Conservation (phyloP, 306 rosid species). For the Rosa lucieae region DNA sequence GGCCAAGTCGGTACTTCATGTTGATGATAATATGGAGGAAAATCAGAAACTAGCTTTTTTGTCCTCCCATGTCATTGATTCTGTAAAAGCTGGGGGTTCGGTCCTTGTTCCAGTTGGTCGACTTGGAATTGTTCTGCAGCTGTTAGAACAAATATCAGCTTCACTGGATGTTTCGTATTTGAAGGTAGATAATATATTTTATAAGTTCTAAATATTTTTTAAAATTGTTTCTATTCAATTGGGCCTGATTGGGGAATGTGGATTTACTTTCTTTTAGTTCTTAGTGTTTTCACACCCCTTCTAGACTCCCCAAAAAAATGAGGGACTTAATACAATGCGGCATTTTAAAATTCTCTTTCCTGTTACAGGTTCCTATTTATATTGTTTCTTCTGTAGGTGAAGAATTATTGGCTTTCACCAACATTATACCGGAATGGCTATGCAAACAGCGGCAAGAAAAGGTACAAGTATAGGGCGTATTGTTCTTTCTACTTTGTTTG, state of each 20-base stretch:
- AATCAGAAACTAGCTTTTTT: slow-evolving; percentile 57
- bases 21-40: slow-evolving; percentile 61
- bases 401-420: slow-evolving; percentile 68
- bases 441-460: slow-evolving; percentile 68
- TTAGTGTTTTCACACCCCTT: neutral
- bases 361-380: slow-evolving; percentile 78
- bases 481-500: slow-evolving; percentile 22
- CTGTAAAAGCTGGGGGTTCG: slow-evolving; percentile 73
- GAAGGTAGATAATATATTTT: slow-evolving; percentile 44
- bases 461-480: slow-evolving; percentile 37
- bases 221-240: neutral
- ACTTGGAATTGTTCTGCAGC: slow-evolving; percentile 65
- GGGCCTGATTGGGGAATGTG: neutral
- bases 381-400: slow-evolving; percentile 79
- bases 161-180: slow-evolving; percentile 52
- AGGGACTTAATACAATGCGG: neutral
- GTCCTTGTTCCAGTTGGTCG: slow-evolving; percentile 72
- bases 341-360: neutral
- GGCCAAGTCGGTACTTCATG: slow-evolving; percentile 30
- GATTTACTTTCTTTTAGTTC: neutral
- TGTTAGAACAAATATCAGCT: slow-evolving; percentile 68
- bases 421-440: slow-evolving; percentile 85
- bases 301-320: neutral
- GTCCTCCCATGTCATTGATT: slow-evolving; percentile 56
- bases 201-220: neutral